Percentiles rank a stretch among this genome's conserved stretches.
phyloP scores from a whole-genome alignment of 441 rosid genomes.

The Gossypium schwendimanii region DNA sequence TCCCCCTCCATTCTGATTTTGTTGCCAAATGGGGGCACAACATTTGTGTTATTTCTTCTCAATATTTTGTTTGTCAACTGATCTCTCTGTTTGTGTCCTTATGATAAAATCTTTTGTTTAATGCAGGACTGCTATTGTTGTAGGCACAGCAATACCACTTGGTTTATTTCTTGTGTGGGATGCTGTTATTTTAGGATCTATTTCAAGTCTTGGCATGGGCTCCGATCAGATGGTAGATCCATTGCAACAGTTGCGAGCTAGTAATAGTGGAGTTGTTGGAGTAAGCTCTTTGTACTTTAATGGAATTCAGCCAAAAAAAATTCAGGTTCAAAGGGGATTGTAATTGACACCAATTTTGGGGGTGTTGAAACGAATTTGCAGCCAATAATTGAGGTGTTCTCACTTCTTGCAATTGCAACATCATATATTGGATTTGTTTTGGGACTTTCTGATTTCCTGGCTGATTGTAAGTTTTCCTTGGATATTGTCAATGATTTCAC shows the following conservation, averaged over 20 bases:
- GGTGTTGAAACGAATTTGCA: slow-evolving; percentile 25
- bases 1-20: not conserved
- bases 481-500: not conserved
- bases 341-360: slow-evolving; percentile 3
- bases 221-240: slow-evolving; percentile 58
- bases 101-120: not conserved
- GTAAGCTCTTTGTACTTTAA: slow-evolving; percentile 38
- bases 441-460: slow-evolving; percentile 84
- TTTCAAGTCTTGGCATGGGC: slow-evolving; percentile 35
- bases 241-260: slow-evolving; percentile 60
- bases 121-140: slow-evolving; percentile 73
- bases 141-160: slow-evolving; percentile 85
- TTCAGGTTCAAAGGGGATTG: slow-evolving; percentile 1
- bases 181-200: slow-evolving; percentile 79
- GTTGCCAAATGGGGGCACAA: not conserved
- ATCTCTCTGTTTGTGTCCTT: no score
- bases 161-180: slow-evolving; percentile 86
- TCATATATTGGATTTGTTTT: slow-evolving; percentile 81
- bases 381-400: slow-evolving; percentile 81
- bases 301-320: not conserved
- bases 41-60: not conserved
- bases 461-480: slow-evolving; percentile 59
- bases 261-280: slow-evolving; percentile 57
- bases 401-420: slow-evolving; percentile 83
- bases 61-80: not conserved